These are phyloP conservation scores for Linnemannia schmuckeri DNA, from an alignment of 192 early-diverging fungal species.

Conservation along the genomic window DNA sequence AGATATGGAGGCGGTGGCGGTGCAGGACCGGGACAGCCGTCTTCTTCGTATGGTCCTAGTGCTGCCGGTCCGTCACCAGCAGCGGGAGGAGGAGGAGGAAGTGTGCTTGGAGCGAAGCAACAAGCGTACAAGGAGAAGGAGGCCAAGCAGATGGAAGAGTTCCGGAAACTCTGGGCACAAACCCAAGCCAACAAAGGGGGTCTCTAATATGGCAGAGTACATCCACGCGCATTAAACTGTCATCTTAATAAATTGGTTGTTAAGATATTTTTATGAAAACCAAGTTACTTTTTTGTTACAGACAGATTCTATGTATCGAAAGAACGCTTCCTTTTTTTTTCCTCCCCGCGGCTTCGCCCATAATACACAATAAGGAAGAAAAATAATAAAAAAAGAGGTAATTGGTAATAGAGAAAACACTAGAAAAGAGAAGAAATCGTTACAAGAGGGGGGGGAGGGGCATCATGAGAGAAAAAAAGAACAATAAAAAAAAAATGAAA, in stretches of 20 bases:
- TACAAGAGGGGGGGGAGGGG: background rate
- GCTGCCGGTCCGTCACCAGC: background rate
- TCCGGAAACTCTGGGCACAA: conserved; percentile 48
- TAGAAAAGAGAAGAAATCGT: conserved; percentile 8
- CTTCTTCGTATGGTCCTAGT: background rate
- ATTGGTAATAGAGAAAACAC: conserved; percentile 5
- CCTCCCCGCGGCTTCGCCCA: background rate
- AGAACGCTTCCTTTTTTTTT: conserved; percentile 16
- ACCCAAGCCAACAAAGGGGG: conserved; percentile 35
- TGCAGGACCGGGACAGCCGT: background rate
- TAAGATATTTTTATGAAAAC: background rate
- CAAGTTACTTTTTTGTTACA: conserved; percentile 6
- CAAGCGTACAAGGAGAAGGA: conserved; percentile 49
- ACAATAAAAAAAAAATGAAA: background rate
- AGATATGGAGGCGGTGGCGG: background rate
- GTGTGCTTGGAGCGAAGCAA: conserved; percentile 31
- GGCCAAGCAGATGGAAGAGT: conserved; percentile 48
- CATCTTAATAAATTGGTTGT: background rate
- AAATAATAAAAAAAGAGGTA: conserved; percentile 1
- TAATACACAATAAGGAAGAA: conserved; percentile 5
- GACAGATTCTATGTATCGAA: background rate
- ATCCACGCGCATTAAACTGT: background rate
- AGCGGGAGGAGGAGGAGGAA: background rate
- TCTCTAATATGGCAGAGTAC: background rate
- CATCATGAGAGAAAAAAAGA: background rate